Evolutionary conservation across 805 yeast genomes (phyloP), one percentile per base, ranked within the genome.

Genomic region (Yamadazyma nakazawae): DNA sequence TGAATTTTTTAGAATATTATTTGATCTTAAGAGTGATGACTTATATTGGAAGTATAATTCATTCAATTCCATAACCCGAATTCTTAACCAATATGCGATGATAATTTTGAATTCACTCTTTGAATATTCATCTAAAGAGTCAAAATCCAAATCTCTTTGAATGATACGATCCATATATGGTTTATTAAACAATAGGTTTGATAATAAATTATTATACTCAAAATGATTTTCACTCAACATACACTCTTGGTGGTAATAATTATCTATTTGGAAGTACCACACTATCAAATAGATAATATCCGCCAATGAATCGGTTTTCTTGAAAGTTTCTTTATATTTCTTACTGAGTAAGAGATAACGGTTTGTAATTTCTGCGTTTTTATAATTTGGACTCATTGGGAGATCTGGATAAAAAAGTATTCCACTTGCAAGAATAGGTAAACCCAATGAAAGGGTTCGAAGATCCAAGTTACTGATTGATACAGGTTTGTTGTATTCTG

Each of bases 51-150:
- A 62, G 46, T 57, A 63, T 17, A 64, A 51, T 24, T 49, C 52
- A 26, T 59, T 63, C 21, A 62, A 40, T 42, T 62, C 67, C n/a
- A 60, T 49, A n/a, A 58, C 40, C 35, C 66, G 47, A n/a, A 64
- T 42, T 43, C 61, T 60, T n/a, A 60, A 50, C 68, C 68, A 64
- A 36, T 52, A 56, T 25, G 54, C 49, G 2, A 59, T 53, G 5
- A 60, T 43, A 9, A 57, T 11, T 19, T 46, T 51, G 37, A 57
- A 59, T 42, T 55, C 62, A 13, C 37, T 35, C 7, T 21, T 38
- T 14, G 26, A 14, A 34, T 34, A 25, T 30, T 37, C 26, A 36
- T 19, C 21, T 34, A 25, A 19, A 17, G 43, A 14, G 30, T 34
- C 30, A n/a, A 43, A 39, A 34, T 45, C 47, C 25, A 45, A 12